phyloP scores from a whole-genome alignment of 768 basidiomycete genomes.

The Neoboletus brunneissimus region DNA sequence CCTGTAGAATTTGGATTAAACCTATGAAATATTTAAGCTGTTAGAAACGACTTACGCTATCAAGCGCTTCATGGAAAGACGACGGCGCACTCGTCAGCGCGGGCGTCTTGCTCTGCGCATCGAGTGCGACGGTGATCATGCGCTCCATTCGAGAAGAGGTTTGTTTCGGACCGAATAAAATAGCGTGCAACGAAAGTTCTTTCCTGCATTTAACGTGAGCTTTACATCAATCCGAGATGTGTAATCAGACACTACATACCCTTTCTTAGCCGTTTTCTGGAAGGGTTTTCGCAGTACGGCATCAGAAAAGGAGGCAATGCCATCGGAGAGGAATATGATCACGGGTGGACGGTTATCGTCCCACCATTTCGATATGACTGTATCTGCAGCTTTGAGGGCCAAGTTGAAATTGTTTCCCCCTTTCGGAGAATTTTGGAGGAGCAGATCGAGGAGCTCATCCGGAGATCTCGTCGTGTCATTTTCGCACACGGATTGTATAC shows the following conservation, averaged over 20 bases:
- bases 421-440: constrained; percentile 34
- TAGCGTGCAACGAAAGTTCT: constrained; percentile 55
- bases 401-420: constrained; percentile 44
- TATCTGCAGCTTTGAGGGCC: constrained; percentile 39
- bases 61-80: constrained; percentile 48
- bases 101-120: constrained; percentile 39
- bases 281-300: constrained; percentile 36
- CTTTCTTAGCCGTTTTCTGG: constrained; percentile 35
- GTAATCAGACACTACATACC: constrained; percentile 31
- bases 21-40: neutral
- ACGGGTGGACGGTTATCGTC: constrained; percentile 45
- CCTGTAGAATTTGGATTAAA: constrained; percentile 29
- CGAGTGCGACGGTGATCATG: constrained; percentile 49
- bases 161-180: constrained; percentile 46
- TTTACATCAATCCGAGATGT: neutral
- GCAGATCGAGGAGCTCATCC: constrained; percentile 38
- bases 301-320: constrained; percentile 40
- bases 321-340: constrained; percentile 58
- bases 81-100: constrained; percentile 35
- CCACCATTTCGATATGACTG: constrained; percentile 44
- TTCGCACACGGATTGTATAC: constrained; percentile 25
- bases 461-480: constrained; percentile 47
- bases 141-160: constrained; percentile 31
- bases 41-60: constrained; percentile 38
- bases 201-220: constrained; percentile 34